Conservation (phyloP, 2,329 filamentous ascomycete species). For the Ceratocystis alfenasii region DNA sequence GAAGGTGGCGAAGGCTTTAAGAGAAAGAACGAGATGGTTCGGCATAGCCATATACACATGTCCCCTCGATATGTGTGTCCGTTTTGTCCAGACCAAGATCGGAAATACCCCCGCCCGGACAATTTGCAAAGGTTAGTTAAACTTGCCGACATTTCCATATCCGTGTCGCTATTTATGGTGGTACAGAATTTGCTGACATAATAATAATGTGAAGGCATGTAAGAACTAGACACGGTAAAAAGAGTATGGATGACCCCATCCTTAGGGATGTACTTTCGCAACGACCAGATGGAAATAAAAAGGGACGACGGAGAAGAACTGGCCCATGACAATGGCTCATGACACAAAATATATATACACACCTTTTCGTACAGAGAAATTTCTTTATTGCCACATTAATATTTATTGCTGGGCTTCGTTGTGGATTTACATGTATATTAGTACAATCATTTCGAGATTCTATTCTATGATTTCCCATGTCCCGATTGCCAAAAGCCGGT, state of each 20-base stretch:
- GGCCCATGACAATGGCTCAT: conserved; percentile 28
- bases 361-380: background rate
- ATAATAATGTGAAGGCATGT: conserved; percentile 55
- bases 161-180: background rate
- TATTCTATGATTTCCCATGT: conserved; percentile 32
- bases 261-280: conserved; percentile 77
- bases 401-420: background rate
- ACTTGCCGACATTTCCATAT: background rate
- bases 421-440: too few species aligned
- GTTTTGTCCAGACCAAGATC: conserved; percentile 86
- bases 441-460: background rate
- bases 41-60: conserved; percentile 77
- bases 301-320: conserved; percentile 62
- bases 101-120: conserved; percentile 88
- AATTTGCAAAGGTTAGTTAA: conserved; percentile 73
- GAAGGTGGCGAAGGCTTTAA: conserved; percentile 58
- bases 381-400: too few species aligned
- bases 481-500: conserved; percentile 35
- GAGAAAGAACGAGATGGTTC: conserved; percentile 61
- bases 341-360: background rate
- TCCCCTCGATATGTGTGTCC: conserved; percentile 93
- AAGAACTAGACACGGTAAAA: conserved; percentile 79
- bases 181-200: conserved; percentile 11
- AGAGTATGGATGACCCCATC: conserved; percentile 71
- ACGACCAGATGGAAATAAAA: conserved; percentile 68